Conservation (phyloP, 2,329 filamentous ascomycete genomes). For the Aspergillus clavatus region DNA sequence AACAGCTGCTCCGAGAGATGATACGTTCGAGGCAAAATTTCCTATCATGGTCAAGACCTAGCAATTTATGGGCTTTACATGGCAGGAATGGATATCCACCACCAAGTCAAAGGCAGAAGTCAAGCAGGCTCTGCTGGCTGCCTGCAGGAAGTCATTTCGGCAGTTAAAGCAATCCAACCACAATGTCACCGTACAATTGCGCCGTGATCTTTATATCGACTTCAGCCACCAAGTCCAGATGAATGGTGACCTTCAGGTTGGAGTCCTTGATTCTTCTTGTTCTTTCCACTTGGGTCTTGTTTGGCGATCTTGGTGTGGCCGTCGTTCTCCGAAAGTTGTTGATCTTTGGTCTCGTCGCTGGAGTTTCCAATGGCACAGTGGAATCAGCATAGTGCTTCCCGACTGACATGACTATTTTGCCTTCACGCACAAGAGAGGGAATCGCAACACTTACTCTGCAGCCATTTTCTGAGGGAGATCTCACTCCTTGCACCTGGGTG, state of each 20-base stretch:
- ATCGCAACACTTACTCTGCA: background rate
- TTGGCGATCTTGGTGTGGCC: background rate
- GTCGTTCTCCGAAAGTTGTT: background rate
- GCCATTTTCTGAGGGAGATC: background rate
- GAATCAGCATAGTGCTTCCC: background rate
- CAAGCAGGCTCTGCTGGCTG: no score
- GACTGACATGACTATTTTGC: background rate
- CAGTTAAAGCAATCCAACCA: conserved; percentile 5
- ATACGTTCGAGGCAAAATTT: no score
- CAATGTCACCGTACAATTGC: conserved; percentile 1
- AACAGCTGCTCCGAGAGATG: no score
- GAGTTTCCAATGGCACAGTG: background rate
- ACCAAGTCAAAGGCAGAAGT: no score
- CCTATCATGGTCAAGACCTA: no score
- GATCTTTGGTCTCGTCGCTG: background rate
- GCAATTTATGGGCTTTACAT: no score
- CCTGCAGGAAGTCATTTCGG: background rate
- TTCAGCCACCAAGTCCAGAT: background rate
- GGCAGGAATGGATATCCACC: no score
- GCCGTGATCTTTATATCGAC: background rate
- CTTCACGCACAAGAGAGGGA: background rate
- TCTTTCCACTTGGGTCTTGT: background rate
- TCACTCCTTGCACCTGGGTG: background rate
- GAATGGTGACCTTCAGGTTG: background rate
- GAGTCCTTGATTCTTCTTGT: background rate